These are phyloP conservation scores for Dissophora globulifera DNA, from an alignment of 192 early-diverging fungal species.

Conservation along the genomic window DNA sequence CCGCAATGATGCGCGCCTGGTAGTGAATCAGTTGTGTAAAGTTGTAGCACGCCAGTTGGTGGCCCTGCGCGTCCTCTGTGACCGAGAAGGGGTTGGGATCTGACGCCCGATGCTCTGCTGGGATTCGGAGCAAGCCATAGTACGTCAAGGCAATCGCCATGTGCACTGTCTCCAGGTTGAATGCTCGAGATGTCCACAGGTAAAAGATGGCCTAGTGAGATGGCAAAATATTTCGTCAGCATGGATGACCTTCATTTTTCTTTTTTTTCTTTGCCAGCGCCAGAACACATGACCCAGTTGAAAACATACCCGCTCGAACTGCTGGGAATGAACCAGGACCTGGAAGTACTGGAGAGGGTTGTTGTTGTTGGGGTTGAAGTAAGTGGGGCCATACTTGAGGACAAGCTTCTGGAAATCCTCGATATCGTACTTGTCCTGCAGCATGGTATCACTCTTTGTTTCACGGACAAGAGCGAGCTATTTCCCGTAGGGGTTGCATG, in stretches of 20 bases:
- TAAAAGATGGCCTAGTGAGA: slow-evolving; percentile 72
- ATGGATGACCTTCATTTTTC: no score
- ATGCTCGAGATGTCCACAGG: slow-evolving; percentile 69
- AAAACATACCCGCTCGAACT: slow-evolving; percentile 79
- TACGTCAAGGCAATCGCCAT: slow-evolving; percentile 86
- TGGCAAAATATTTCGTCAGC: neutral
- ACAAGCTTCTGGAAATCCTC: slow-evolving; percentile 74
- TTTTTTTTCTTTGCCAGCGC: no score
- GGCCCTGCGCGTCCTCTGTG: slow-evolving; percentile 47
- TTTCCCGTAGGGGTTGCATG: no score
- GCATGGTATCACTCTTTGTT: slow-evolving; percentile 55
- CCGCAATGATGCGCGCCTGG: slow-evolving; percentile 34
- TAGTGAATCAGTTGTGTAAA: slow-evolving; percentile 43
- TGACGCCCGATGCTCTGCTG: slow-evolving; percentile 61
- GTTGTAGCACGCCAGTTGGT: slow-evolving; percentile 46
- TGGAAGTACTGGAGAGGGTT: slow-evolving; percentile 83
- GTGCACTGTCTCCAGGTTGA: slow-evolving; percentile 88
- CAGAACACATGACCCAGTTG: no score
- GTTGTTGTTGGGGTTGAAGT: slow-evolving; percentile 76
- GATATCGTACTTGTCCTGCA: slow-evolving; percentile 73
- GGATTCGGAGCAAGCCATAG: slow-evolving; percentile 81
- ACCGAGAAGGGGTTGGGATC: slow-evolving; percentile 43
- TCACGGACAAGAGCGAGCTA: slow-evolving; percentile 80
- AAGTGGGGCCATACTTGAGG: slow-evolving; percentile 70
- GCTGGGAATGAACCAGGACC: slow-evolving; percentile 85